Evolutionary conservation across 78 protist species (phyloP).

Genomic region (Mantamonas sphyraenae): DNA sequence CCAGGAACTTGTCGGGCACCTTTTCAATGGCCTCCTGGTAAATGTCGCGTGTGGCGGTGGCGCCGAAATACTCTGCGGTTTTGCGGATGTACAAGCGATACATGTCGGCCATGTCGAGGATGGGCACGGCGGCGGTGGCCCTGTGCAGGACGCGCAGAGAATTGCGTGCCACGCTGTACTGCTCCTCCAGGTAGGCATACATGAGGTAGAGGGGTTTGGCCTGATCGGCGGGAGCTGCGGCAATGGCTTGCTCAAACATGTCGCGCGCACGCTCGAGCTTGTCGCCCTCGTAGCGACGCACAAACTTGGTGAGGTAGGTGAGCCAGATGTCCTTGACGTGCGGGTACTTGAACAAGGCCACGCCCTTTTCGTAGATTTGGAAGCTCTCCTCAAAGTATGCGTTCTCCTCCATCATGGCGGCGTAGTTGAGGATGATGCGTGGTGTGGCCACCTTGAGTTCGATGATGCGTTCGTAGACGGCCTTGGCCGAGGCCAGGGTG

Average conservation of each 20-base stretch:
- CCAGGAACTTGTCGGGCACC: constrained; percentile 49
- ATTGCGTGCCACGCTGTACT: constrained; percentile 74
- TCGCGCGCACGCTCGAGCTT: constrained; percentile 94
- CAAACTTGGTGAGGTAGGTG: constrained; percentile 77
- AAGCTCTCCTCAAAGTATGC: constrained; percentile 73
- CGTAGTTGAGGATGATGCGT: constrained; percentile 77
- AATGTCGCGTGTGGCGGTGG: constrained; percentile 84
- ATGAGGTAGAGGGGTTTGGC: constrained; percentile 45
- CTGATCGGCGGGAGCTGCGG: constrained; percentile 52
- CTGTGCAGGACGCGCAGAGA: constrained; percentile 87
- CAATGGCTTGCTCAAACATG: constrained; percentile 84
- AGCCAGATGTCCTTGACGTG: constrained; percentile 78
- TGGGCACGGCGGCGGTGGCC: constrained; percentile 32
- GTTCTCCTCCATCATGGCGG: constrained; percentile 73
- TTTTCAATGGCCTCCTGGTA: constrained; percentile 77
- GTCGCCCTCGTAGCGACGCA: constrained; percentile 74
- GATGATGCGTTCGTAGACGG: constrained; percentile 65
- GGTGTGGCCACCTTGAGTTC: constrained; percentile 84
- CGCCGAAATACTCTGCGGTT: constrained; percentile 75
- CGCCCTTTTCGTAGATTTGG: constrained; percentile 75
- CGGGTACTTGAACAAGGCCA: constrained; percentile 80
- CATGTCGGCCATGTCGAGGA: constrained; percentile 42
- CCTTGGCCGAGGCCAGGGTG: constrained; percentile 17
- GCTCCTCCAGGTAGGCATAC: constrained; percentile 71
- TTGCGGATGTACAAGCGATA: constrained; percentile 67